Conservation (phyloP, 2,329 filamentous ascomycete species). For the Teratosphaeria viscida region DNA sequence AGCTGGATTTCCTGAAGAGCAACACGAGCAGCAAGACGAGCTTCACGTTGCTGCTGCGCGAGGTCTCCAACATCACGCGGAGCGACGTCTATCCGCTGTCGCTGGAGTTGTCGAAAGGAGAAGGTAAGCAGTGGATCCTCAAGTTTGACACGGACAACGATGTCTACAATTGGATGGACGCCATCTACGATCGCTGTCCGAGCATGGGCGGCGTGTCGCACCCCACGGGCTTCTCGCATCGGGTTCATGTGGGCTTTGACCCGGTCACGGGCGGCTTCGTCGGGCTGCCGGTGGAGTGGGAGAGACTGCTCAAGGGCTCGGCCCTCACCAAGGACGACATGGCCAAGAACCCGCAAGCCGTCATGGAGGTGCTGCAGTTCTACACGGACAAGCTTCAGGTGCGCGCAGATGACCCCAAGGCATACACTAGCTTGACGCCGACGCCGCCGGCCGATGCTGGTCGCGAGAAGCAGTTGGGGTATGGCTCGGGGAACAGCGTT, state of each 20-base stretch:
- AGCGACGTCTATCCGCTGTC: slow-evolving; percentile 87
- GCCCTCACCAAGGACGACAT: slow-evolving; percentile 98
- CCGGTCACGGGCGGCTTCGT: slow-evolving; percentile 91
- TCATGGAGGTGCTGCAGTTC: slow-evolving; percentile 74
- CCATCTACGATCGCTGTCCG: slow-evolving; percentile 91
- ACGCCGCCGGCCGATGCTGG: slow-evolving; percentile 47
- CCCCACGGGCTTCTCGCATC: slow-evolving; percentile 94
- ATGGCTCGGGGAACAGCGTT: slow-evolving; percentile 34
- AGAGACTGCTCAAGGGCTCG: slow-evolving; percentile 87
- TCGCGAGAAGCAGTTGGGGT: slow-evolving; percentile 40
- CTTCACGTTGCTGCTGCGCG: slow-evolving; percentile 74
- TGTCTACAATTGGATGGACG: slow-evolving; percentile 97
- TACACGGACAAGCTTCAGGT: slow-evolving; percentile 72
- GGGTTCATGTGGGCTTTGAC: slow-evolving; percentile 95
- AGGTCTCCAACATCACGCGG: slow-evolving; percentile 80
- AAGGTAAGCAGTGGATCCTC: slow-evolving; percentile 77
- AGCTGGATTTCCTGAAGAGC: slow-evolving; percentile 88
- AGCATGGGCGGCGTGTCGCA: slow-evolving; percentile 98
- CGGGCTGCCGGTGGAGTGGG: slow-evolving; percentile 90
- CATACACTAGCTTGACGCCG: slow-evolving; percentile 58
- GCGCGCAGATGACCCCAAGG: slow-evolving; percentile 58
- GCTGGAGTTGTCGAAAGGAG: slow-evolving; percentile 87
- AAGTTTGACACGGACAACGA: slow-evolving; percentile 93
- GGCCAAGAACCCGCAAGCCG: slow-evolving; percentile 71
- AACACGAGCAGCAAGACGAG: slow-evolving; percentile 71